A percentile compares a stretch with the other conserved stretches of the same genome.
Evolutionary conservation across 2,329 filamentous ascomycete species (phyloP).

Genomic region (Verticillium zaregamsianum): DNA sequence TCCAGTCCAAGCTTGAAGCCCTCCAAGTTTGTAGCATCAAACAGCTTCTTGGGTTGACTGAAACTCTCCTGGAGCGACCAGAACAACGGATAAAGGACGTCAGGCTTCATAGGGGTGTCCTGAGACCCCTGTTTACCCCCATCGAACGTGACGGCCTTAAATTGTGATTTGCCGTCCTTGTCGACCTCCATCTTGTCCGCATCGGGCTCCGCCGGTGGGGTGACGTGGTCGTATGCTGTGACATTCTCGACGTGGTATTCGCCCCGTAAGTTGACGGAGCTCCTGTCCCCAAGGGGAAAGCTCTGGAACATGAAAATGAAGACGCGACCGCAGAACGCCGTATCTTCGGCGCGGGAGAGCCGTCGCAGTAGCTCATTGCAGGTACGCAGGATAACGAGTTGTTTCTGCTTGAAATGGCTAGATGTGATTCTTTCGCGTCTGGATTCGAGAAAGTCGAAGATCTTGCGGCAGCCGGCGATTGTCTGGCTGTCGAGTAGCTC

Average conservation of each 20-base stretch:
- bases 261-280: slow-evolving; percentile 91
- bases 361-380: slow-evolving; percentile 95
- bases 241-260: slow-evolving; percentile 96
- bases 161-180: slow-evolving; percentile 26
- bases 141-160: slow-evolving; percentile 41
- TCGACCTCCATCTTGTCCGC: slow-evolving; percentile 66
- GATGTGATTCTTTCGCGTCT: slow-evolving; percentile 83
- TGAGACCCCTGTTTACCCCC: slow-evolving; percentile 33
- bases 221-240: slow-evolving; percentile 69
- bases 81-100: slow-evolving; percentile 82
- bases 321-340: slow-evolving; percentile 93
- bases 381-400: slow-evolving; percentile 82
- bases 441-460: slow-evolving; percentile 95
- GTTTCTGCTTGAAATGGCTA: slow-evolving; percentile 76
- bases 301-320: slow-evolving; percentile 99
- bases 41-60: slow-evolving; percentile 81
- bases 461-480: slow-evolving; percentile 81
- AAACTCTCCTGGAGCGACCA: slow-evolving; percentile 93
- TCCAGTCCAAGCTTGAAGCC: slow-evolving; percentile 78
- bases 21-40: slow-evolving; percentile 66
- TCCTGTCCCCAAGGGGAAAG: slow-evolving; percentile 93
- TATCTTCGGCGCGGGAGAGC: slow-evolving; percentile 92
- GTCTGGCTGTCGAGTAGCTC: slow-evolving; percentile 95
- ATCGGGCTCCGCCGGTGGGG: slow-evolving; percentile 18
- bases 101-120: slow-evolving; percentile 57